Conservation (phyloP, 176 grass and related monocot species). For the Eragrostis nindensis region DNA sequence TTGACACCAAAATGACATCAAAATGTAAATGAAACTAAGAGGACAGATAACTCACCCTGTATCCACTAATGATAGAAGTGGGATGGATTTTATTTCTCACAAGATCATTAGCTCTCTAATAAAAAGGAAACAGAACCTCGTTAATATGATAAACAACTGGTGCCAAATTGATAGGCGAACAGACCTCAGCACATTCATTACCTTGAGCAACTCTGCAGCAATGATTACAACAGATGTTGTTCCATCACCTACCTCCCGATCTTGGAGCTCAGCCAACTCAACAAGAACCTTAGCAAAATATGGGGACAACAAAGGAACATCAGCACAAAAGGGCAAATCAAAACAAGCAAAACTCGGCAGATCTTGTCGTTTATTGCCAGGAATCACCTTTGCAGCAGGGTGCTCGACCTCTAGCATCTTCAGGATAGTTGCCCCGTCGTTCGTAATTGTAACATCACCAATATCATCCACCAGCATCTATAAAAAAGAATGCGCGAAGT, state of each 20-base stretch:
- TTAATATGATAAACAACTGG: slow-evolving; percentile 5
- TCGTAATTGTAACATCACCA: slow-evolving; percentile 95
- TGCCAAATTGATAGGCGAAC: slow-evolving; percentile 1
- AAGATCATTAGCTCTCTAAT: slow-evolving; percentile 86
- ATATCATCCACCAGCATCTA: slow-evolving; percentile 98
- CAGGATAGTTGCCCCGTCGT: slow-evolving; percentile 93
- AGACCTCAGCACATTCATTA: slow-evolving; percentile 27
- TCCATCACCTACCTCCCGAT: slow-evolving; percentile 92
- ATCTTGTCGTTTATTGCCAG: background rate
- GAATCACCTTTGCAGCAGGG: slow-evolving; percentile 80
- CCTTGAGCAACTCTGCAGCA: slow-evolving; percentile 92
- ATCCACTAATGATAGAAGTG: slow-evolving; percentile 91
- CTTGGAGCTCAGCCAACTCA: slow-evolving; percentile 97
- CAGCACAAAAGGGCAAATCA: slow-evolving; percentile 1
- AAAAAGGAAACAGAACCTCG: slow-evolving; percentile 20
- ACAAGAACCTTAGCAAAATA: slow-evolving; percentile 80
- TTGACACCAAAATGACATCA: slow-evolving; percentile 12
- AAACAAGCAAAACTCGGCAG: background rate
- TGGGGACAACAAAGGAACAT: background rate
- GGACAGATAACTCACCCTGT: slow-evolving; percentile 61
- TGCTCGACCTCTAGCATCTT: slow-evolving; percentile 98
- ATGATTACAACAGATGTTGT: slow-evolving; percentile 88
- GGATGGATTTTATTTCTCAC: slow-evolving; percentile 97
- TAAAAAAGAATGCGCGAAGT: slow-evolving; percentile 26
- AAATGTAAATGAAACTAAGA: slow-evolving; percentile 6